phyloP scores from a whole-genome alignment of 768 basidiomycete genomes.

The Cubamyces lactineus region DNA sequence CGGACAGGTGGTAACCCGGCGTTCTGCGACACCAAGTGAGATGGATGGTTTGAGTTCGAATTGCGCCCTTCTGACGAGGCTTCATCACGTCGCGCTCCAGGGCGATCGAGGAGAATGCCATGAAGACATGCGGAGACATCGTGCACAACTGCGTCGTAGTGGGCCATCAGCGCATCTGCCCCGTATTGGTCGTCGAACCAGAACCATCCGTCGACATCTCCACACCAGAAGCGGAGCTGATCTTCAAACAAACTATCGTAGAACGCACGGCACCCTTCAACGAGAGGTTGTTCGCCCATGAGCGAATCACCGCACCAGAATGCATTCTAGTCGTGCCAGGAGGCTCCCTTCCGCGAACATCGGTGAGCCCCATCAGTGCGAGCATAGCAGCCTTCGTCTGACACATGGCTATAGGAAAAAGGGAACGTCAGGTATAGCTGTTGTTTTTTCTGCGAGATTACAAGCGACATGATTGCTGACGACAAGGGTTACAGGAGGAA shows the following conservation, averaged over 20 bases:
- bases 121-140: slow-evolving; percentile 34
- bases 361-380: slow-evolving; percentile 9
- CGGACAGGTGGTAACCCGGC: slow-evolving; percentile 27
- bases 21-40: slow-evolving; percentile 35
- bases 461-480: neutral
- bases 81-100: slow-evolving; percentile 17
- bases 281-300: slow-evolving; percentile 31
- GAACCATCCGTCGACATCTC: neutral
- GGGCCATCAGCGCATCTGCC: slow-evolving; percentile 36
- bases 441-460: too few species aligned
- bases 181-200: slow-evolving; percentile 38
- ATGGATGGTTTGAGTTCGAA: neutral
- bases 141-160: slow-evolving; percentile 38
- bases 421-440: slow-evolving; percentile 19
- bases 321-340: slow-evolving; percentile 31
- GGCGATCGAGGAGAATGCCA: slow-evolving; percentile 39
- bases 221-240: neutral
- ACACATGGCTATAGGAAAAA: slow-evolving; percentile 16
- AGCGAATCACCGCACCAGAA: slow-evolving; percentile 29
- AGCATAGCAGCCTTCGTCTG: neutral
- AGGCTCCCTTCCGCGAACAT: slow-evolving; percentile 22
- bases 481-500: slow-evolving; percentile 9
- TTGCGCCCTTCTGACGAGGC: neutral
- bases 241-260: slow-evolving; percentile 32
- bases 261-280: slow-evolving; percentile 33